Conservation (phyloP, 2,329 filamentous ascomycete species). For the Lachnellula subtilissima region DNA sequence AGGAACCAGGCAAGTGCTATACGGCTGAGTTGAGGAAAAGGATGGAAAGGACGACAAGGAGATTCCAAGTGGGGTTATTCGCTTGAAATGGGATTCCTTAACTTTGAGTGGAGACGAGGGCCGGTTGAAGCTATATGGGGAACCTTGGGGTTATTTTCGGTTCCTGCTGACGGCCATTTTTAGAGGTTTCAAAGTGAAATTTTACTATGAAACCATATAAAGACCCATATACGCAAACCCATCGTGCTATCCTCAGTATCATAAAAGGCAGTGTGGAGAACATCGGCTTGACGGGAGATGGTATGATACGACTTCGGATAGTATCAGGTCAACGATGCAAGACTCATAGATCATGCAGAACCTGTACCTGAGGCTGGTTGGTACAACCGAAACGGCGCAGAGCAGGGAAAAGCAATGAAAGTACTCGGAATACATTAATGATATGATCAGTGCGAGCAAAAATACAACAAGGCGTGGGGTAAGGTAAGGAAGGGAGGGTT, state of each 20-base stretch:
- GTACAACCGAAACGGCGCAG: too few relatives aligned
- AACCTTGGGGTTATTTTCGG: slow-evolving; percentile 1
- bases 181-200: slow-evolving; percentile 12
- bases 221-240: background rate
- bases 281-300: too few relatives aligned
- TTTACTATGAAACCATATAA: background rate
- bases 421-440: too few relatives aligned
- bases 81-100: slow-evolving; percentile 3
- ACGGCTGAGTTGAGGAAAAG: background rate
- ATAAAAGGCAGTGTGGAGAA: too few relatives aligned
- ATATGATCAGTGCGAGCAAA: too few relatives aligned
- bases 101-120: background rate
- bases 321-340: too few relatives aligned
- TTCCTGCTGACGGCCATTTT: slow-evolving; percentile 17
- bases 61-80: background rate
- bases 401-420: too few relatives aligned
- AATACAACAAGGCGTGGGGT: too few relatives aligned
- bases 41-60: background rate
- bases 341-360: too few relatives aligned
- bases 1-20: background rate
- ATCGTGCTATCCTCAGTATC: background rate
- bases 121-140: background rate
- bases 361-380: too few relatives aligned
- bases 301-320: too few relatives aligned
- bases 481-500: too few relatives aligned